Conservation (phyloP, 768 basidiomycete genomes). For the Amanita subjunquillea region DNA sequence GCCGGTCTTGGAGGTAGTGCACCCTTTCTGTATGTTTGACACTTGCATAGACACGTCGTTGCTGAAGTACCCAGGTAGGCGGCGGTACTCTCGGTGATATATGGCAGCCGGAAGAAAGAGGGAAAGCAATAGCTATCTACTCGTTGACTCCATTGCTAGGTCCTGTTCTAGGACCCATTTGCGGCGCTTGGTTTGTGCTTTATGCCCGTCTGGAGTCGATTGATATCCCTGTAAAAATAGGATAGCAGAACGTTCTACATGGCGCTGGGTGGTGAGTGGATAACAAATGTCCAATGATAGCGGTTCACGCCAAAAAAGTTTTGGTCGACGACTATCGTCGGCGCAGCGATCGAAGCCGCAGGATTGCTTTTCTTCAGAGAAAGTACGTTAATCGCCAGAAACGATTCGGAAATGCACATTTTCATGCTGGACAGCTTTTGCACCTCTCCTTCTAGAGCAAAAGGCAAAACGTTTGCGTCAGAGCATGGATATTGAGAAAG, state of each 20-base stretch:
- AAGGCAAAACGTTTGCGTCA: conserved; percentile 39
- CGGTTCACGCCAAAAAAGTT: conserved; percentile 28
- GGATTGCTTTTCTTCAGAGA: conserved; percentile 53
- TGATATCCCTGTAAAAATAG: conserved; percentile 12
- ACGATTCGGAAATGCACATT: conserved; percentile 16
- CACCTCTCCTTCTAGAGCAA: conserved; percentile 32
- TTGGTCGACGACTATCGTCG: conserved; percentile 55
- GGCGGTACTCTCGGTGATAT: conserved; percentile 58
- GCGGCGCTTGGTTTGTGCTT: conserved; percentile 24
- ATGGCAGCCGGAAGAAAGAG: conserved; percentile 54
- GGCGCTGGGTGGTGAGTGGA: conserved; percentile 58
- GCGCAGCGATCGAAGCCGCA: conserved; percentile 39
- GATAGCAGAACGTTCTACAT: conserved; percentile 52
- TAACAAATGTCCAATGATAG: background rate
- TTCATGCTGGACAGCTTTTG: conserved; percentile 28
- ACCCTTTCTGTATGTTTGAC: conserved; percentile 46
- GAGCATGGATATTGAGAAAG: conserved; percentile 39
- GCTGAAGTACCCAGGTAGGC: conserved; percentile 27
- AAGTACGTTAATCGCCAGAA: conserved; percentile 25
- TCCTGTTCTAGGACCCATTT: conserved; percentile 52
- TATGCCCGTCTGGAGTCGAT: background rate
- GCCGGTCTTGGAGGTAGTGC: conserved; percentile 68
- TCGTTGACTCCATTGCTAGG: conserved; percentile 58
- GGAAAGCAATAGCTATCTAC: conserved; percentile 53
- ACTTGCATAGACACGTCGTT: conserved; percentile 12